Base-by-base conservation (phyloP, 1,284 basidiomycete genomes). In the Rhodotorula sp. region DNA sequence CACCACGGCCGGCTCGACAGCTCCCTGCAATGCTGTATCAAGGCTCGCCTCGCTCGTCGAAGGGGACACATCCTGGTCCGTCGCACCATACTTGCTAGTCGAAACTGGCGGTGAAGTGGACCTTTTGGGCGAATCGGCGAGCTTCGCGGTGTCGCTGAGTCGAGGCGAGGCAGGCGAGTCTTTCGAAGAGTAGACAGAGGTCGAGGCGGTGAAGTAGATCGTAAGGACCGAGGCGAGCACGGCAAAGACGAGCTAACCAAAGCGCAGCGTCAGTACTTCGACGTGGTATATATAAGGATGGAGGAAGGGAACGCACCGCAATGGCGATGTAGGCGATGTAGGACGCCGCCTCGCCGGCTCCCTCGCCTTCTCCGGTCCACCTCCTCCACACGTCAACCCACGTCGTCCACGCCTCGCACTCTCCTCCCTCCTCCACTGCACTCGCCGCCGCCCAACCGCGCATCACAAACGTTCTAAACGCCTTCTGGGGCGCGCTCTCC, bases 151-250 rank as follows among this genome's bases (percentile, higher is more conserved):
- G 39, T 61, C 56, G 52, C 59, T 71, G 2, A 60, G 68, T 56
- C 65, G 54, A 2, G 62, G 67, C 44, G 69, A 52, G 3, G 67
- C 65, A 9, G 64, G 65, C 44, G 75, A 90, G 79, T 95, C 91
- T 79, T 95, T 94, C 54, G 89, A 86, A 0, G 90, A 91, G n/a
- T 86, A 81, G 77, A 95, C 94, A 2, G 89, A 89, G 0, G 89
- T 90, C 1, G 94, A 92, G 1, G 92, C 88, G 4, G 94, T 94
- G 30, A 98, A 83, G 74, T 90, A 84, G 76, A 97, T 86, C 0
- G 95, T 99, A 66, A 98, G 84, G 44, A 90, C 79, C 34, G 87
- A 89, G 0, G 94, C 90, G 2, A 84, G 76, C 6, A 86, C 82
- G 0, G 94, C 91, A 66, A 94, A 86, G 4, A 82, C 67, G 49